These are phyloP conservation scores for Endoconidiophora polonica DNA, from an alignment of 2,329 filamentous ascomycete genomes.

Conservation along the genomic window DNA sequence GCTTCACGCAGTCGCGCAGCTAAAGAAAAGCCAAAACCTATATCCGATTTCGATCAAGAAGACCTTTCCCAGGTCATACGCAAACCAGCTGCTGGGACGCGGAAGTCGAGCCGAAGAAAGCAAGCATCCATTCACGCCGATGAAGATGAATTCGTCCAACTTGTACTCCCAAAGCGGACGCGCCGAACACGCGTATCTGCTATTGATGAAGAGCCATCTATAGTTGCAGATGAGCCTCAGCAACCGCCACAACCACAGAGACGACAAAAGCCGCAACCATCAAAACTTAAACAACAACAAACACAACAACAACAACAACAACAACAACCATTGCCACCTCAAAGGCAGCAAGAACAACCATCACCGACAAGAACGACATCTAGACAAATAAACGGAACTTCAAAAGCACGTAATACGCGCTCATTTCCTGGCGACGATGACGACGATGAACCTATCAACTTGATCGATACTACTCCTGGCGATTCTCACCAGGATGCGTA, in stretches of 20 bases:
- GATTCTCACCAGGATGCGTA: constrained; percentile 10
- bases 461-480: constrained; percentile 8
- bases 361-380: constrained; percentile 12
- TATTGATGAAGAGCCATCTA: constrained; percentile 19
- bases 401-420: constrained; percentile 4
- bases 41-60: constrained; percentile 9
- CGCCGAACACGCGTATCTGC: constrained; percentile 30
- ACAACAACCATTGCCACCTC: not conserved
- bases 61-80: constrained; percentile 17
- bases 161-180: constrained; percentile 26
- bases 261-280: constrained; percentile 7
- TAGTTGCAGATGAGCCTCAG: not conserved
- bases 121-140: constrained; percentile 22
- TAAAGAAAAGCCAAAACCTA: constrained; percentile 16
- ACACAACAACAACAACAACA: constrained; percentile 1
- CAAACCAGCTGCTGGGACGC: constrained; percentile 16
- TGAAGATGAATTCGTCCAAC: constrained; percentile 22
- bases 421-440: constrained; percentile 6
- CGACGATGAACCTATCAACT: constrained; percentile 15
- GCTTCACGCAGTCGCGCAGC: constrained; percentile 25
- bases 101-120: constrained; percentile 24
- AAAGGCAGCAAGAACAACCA: constrained; percentile 9
- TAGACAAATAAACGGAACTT: constrained; percentile 15
- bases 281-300: not conserved
- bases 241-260: too few relatives aligned